Conservation (phyloP, 768 basidiomycete genomes). For the Lentinula sp. region DNA sequence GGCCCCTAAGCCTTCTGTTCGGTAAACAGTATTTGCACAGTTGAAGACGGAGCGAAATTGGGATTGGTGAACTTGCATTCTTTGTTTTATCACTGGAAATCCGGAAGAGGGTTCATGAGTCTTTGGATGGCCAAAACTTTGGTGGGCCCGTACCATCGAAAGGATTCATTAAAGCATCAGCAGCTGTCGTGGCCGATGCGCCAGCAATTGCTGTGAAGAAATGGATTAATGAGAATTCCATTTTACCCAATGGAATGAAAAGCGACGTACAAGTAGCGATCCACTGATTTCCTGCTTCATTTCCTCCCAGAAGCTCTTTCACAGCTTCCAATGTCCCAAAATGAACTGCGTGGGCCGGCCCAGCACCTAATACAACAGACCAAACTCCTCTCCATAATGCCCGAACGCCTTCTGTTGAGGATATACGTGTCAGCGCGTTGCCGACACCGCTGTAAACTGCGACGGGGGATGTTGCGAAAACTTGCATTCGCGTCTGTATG, state of each 20-base stretch:
- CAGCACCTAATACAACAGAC: slow-evolving; percentile 92
- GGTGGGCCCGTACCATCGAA: slow-evolving; percentile 76
- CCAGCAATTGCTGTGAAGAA: slow-evolving; percentile 72
- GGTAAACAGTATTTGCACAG: slow-evolving; percentile 84
- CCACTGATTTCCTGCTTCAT: slow-evolving; percentile 75
- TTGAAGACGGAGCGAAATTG: slow-evolving; percentile 80
- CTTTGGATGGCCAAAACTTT: slow-evolving; percentile 8
- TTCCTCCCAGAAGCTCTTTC: slow-evolving; percentile 89
- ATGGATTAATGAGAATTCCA: not conserved
- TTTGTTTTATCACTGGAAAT: slow-evolving; percentile 88
- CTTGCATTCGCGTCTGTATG: slow-evolving; percentile 95
- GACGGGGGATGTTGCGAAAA: slow-evolving; percentile 79
- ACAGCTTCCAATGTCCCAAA: slow-evolving; percentile 95
- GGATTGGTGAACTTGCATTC: slow-evolving; percentile 97
- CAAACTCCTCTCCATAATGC: slow-evolving; percentile 95
- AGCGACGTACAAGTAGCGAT: slow-evolving; percentile 74
- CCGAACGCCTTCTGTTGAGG: slow-evolving; percentile 87
- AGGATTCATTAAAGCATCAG: slow-evolving; percentile 98
- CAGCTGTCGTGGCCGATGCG: slow-evolving; percentile 89
- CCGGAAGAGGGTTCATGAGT: slow-evolving; percentile 12
- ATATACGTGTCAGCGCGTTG: slow-evolving; percentile 87
- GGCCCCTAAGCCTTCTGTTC: slow-evolving; percentile 77
- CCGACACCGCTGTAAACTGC: slow-evolving; percentile 87
- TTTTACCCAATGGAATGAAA: not conserved
- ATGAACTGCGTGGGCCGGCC: slow-evolving; percentile 97